These are phyloP conservation scores for Codiaeum variegatum DNA, from an alignment of 441 rosid species.

Conservation along the genomic window DNA sequence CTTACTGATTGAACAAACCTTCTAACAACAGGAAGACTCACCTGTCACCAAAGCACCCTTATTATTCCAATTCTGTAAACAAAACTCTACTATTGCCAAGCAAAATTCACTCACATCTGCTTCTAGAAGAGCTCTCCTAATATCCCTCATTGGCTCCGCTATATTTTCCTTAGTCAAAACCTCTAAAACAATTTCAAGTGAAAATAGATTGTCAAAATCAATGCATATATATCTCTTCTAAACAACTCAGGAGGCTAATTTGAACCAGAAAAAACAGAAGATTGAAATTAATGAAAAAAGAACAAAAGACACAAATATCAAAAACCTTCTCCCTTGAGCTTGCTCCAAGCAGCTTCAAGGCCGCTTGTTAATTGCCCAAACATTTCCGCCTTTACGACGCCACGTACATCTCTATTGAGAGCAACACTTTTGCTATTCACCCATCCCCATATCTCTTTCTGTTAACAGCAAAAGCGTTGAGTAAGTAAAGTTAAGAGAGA, in stretches of 20 bases:
- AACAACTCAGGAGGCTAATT: background rate
- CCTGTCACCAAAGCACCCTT: slow-evolving; percentile 47
- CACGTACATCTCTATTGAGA: slow-evolving; percentile 34
- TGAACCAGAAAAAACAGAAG: background rate
- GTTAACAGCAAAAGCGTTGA: background rate
- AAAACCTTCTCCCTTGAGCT: slow-evolving; percentile 94
- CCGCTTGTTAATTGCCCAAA: slow-evolving; percentile 88
- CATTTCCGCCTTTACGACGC: slow-evolving; percentile 82
- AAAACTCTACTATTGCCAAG: background rate
- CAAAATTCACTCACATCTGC: slow-evolving; percentile 74
- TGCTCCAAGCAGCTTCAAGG: slow-evolving; percentile 95
- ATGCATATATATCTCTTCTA: background rate
- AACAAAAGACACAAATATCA: background rate
- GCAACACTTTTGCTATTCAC: slow-evolving; percentile 49
- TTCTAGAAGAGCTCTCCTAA: slow-evolving; percentile 93
- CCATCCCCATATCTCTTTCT: slow-evolving; percentile 70
- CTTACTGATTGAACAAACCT: slow-evolving; percentile 89
- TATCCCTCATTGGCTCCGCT: slow-evolving; percentile 92
- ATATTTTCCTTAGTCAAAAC: slow-evolving; percentile 91
- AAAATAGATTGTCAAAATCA: background rate
- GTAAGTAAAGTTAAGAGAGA: background rate
- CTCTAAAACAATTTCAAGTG: slow-evolving; percentile 43
- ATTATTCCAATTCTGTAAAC: background rate
- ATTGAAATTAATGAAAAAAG: background rate
- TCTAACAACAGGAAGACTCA: slow-evolving; percentile 96